Conservation (phyloP, 257 asterid genomes). For the Penstemon davidsonii region DNA sequence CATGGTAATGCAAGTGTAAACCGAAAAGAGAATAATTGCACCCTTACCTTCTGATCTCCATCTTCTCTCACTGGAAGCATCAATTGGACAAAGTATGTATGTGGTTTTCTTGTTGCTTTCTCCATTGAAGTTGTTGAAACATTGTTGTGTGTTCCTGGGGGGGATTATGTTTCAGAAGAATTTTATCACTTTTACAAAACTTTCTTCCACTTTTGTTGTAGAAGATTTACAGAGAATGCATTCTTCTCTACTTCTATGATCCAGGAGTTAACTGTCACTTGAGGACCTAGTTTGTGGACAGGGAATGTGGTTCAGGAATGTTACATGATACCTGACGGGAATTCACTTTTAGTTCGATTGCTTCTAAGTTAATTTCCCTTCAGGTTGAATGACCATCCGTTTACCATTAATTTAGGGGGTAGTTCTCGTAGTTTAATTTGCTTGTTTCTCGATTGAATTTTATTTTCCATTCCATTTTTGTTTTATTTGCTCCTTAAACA, state of each 20-base stretch:
- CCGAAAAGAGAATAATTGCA: not conserved
- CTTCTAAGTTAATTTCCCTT: not conserved
- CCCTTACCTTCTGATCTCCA: not conserved
- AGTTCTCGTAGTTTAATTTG: not conserved
- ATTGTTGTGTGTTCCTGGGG: not conserved
- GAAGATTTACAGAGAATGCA: too few relatives aligned
- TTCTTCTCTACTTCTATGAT: too few relatives aligned
- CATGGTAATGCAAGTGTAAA: not conserved
- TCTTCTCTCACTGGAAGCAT: not conserved
- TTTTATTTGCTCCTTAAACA: not conserved
- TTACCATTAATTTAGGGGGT: not conserved
- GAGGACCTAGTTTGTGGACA: too few relatives aligned
- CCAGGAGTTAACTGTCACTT: too few relatives aligned
- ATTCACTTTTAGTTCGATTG: conserved; percentile 12
- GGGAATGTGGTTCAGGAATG: too few relatives aligned
- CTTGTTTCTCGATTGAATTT: not conserved
- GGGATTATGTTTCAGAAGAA: not conserved
- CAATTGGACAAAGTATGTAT: not conserved
- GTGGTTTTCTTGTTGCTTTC: not conserved
- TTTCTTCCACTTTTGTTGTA: too few relatives aligned
- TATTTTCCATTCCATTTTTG: not conserved
- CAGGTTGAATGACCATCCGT: not conserved
- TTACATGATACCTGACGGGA: not conserved
- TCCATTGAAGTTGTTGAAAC: not conserved
- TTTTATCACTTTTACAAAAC: not conserved